Evolutionary conservation across 768 basidiomycete species (phyloP).

Genomic region (Lanmaoa rubissima): DNA sequence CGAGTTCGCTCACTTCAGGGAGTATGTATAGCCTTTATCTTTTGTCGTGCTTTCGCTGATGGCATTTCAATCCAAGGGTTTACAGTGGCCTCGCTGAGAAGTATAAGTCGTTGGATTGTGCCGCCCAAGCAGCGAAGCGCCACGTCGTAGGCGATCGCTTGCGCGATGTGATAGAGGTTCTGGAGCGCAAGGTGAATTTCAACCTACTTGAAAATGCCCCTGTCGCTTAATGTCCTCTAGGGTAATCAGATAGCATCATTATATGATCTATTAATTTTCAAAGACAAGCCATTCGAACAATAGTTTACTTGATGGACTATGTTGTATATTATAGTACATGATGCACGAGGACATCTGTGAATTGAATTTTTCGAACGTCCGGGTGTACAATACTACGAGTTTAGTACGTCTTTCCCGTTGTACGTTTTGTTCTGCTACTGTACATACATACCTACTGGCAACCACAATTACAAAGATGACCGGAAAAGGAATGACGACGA

Average conservation of each 20-base stretch:
- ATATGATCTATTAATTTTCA: constrained; percentile 79
- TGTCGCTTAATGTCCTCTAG: constrained; percentile 37
- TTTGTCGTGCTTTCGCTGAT: constrained; percentile 8
- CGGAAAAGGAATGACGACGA: no score
- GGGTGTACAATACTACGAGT: no score
- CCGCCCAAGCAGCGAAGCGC: constrained; percentile 75
- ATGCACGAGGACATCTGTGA: no score
- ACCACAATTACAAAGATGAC: no score
- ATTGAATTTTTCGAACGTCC: no score
- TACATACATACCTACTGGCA: no score
- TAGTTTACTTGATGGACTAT: constrained; percentile 3
- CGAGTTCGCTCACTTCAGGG: constrained; percentile 93
- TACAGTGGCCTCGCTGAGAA: constrained; percentile 91
- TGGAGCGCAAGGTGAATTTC: constrained; percentile 80
- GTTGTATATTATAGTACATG: background rate
- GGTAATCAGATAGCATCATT: constrained; percentile 93
- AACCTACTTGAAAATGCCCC: background rate
- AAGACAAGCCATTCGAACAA: constrained; percentile 52
- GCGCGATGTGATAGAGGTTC: constrained; percentile 84
- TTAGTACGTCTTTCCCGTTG: no score
- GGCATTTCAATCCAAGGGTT: constrained; percentile 50
- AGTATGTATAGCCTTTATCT: constrained; percentile 48
- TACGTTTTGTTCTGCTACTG: no score
- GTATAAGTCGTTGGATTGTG: constrained; percentile 87
- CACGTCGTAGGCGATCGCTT: constrained; percentile 87